These are phyloP conservation scores for Skeletonema tropicum DNA, from an alignment of 108 stramenopile genomes.

Conservation along the genomic window DNA sequence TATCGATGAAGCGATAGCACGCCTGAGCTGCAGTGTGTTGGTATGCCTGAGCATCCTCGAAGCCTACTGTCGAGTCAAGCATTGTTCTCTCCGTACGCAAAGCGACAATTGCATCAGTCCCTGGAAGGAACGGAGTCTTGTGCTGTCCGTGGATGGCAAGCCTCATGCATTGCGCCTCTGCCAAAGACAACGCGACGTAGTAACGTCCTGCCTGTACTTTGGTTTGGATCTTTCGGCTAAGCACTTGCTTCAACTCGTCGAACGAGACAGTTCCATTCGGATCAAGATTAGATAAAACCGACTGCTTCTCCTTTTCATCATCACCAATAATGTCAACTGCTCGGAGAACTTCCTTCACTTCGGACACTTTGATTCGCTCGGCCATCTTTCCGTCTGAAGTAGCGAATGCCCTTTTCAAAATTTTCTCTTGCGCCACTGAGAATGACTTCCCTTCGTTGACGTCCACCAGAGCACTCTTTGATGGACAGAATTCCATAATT, in stretches of 20 bases:
- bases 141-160: slow-evolving; percentile 89
- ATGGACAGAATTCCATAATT: slow-evolving; percentile 90
- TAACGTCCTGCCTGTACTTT: slow-evolving; percentile 93
- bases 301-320: slow-evolving; percentile 82
- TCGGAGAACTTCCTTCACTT: slow-evolving; percentile 87
- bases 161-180: slow-evolving; percentile 96
- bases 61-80: slow-evolving; percentile 84
- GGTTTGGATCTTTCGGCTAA: slow-evolving; percentile 85
- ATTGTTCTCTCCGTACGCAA: slow-evolving; percentile 81
- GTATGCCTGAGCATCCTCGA: slow-evolving; percentile 81
- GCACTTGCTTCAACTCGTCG: slow-evolving; percentile 87
- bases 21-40: slow-evolving; percentile 90
- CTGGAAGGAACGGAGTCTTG: slow-evolving; percentile 74
- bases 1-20: slow-evolving; percentile 96
- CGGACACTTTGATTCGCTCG: slow-evolving; percentile 84
- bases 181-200: slow-evolving; percentile 92
- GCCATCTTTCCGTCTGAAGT: slow-evolving; percentile 83
- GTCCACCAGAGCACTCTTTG: slow-evolving; percentile 68
- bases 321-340: slow-evolving; percentile 92
- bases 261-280: slow-evolving; percentile 78
- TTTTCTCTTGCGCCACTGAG: slow-evolving; percentile 87
- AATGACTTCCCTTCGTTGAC: slow-evolving; percentile 84
- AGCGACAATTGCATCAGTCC: slow-evolving; percentile 79
- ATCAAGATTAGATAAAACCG: slow-evolving; percentile 76
- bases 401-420: slow-evolving; percentile 85